Base-by-base conservation (phyloP, 148 eudicot genomes). In the Polygonum aviculare region DNA sequence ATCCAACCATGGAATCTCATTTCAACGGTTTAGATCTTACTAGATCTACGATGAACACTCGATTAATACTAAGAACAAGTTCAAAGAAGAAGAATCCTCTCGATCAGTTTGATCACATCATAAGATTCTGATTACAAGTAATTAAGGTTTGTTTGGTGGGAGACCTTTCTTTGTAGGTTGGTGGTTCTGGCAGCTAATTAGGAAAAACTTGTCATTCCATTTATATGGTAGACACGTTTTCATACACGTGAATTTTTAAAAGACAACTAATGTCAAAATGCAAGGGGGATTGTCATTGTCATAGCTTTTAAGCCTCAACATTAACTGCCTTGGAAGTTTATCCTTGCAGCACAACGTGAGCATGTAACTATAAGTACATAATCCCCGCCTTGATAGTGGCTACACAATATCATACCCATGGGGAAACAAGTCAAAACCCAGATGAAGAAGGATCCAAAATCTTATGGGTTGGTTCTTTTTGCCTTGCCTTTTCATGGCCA, bases 401-500 rank as follows among this genome's bases (percentile, higher is more conserved):
- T 1, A 9, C 19, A 18, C 11, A 8, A 12, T 44, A 14, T 65
- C 40, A 36, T 35, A 26, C 31, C 71, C 71, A 65, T 65, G 41
- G 71, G 35, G 63, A 65, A 19, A 22, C 36, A 12, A 59, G 36
- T 12, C 36, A 35, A 6, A 51, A 18, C 4, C 0, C n/a, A 51
- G 55, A 36, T 15, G 41, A 14, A 35, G 16, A 35, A 35, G 16
- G 15, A 35, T 5, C 2, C 35, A 26, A 59, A 22, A 7, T 22
- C 18, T 35, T 65, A 65, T 35, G 19, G 78, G 14, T 2, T 76
- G 52, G 55, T 44, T 15, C 72, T 76, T 39, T 76, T 76, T 12
- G 72, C 78, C 10, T 7, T 76, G 16, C 78, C 78, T 1, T 62
- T 60, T 41, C 55, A 21, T 11, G 78, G 78, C 71, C 78, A 76